Base-by-base conservation (phyloP, 257 asterid genomes). In the Solanum tarijense region DNA sequence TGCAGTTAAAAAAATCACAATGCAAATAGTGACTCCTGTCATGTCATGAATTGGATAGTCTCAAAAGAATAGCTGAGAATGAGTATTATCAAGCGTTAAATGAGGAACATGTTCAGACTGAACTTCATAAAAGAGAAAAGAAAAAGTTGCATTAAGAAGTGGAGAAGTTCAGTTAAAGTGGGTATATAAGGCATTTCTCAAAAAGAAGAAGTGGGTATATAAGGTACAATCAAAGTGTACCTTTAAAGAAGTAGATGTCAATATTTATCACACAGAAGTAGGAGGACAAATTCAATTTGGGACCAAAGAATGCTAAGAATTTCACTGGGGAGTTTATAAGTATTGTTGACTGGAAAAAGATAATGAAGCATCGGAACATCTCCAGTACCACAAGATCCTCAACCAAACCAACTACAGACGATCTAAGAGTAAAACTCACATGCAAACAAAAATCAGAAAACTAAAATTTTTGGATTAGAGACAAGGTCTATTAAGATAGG, bases 31-130 rank as follows among this genome's bases (percentile, higher is more conserved):
- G 39, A 46, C 85, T 81, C 39, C 43, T 48, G 41, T 29, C 69
- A 81, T 46, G 29, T 48, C 66, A 27, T 27, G 85, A 52, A 48
- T 27, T 46, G 85, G 69, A 29, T 46, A 29, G 36, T 48, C 66
- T 81, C 39, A 52, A 81, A 29, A 81, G 69, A 81, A 81, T 10
- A 81, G 85, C 41, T 29, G 85, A 5, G 35, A 46, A 81, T 29
- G 41, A 46, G 43, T 29, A 81, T 5, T 81, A 27, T 46, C 18
- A 46, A 81, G 41, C 3, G 68, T 29, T 29, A 81, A 48, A 48
- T 48, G 85, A 81, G 85, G 38, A 81, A 18, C 85, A 81, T 29
- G 65, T 81, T 81, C 85, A 81, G 85, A 81, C 85, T 81, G 39
- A 36, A 81, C 16, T 46, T 81, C 25, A 46, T 35, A 73, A 34